Conservation (phyloP, 305 asterid species). For the Fraxinus paxiana region DNA sequence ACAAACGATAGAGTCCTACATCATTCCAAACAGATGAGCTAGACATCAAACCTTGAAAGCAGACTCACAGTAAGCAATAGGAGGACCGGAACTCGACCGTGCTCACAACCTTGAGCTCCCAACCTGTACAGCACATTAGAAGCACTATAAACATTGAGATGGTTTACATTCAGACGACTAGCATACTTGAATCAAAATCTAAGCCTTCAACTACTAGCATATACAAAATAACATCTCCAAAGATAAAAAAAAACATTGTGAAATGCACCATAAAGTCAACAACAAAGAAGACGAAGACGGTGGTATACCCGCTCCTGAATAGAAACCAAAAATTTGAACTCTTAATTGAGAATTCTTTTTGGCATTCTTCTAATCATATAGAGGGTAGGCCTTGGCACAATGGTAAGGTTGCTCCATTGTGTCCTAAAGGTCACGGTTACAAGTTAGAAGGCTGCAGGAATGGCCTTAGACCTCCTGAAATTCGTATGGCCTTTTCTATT, state of each 20-base stretch:
- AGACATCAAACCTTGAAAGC: background rate
- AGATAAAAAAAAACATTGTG: background rate
- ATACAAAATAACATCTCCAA: background rate
- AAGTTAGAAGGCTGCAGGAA: background rate
- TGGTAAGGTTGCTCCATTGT: background rate
- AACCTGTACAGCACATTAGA: background rate
- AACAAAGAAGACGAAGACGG: background rate
- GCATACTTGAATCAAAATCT: background rate
- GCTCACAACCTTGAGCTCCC: background rate
- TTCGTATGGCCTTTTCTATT: background rate
- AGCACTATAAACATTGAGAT: background rate
- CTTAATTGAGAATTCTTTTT: background rate
- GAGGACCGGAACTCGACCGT: background rate
- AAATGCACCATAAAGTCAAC: background rate
- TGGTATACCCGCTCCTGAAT: background rate
- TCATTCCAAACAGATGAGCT: background rate
- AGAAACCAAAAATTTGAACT: background rate
- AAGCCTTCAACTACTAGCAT: background rate
- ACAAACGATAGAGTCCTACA: background rate
- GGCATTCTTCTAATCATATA: background rate
- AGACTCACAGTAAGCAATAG: background rate
- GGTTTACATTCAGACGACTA: background rate
- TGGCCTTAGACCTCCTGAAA: background rate
- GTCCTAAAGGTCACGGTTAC: background rate
- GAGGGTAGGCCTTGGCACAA: background rate